Evolutionary conservation across 2,329 filamentous ascomycete species (phyloP), one percentile per base, ranked within the genome.

Genomic region (Botrytis squamosa): DNA sequence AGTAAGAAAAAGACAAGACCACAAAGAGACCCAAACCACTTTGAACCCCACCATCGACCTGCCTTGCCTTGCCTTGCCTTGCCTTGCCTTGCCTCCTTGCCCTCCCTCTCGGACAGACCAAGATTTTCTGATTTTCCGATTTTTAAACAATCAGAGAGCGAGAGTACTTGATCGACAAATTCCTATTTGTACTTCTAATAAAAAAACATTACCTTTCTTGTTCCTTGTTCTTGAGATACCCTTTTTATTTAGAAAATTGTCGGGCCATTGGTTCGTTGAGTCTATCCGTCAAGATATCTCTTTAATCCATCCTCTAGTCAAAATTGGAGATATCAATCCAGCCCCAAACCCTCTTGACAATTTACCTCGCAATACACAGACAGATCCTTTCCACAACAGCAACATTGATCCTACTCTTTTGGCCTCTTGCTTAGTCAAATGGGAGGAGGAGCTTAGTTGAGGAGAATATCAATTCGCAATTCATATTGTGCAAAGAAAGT

Each of bases 41-140:
- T 67, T 40, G 33, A 67, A 67, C 65, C 65, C 65, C 46, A 67
- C 65, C 22, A 67, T 67, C 14, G 10, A 67, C 60, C 49, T 55
- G 49, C 25, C 22, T 8, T 46, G 44, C 18, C 52, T 29, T 29
- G 6, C 36, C n/a, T n/a, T n/a, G n/a, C n/a, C 36, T 6, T 36
- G 36, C 36, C 36, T 36, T 29, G 29, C 36, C 22, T 52, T 20
- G 14, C 29, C 49, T 55, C 49, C 25, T n/a, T 29, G 25, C 44
- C 46, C n/a, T 25, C 44, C 46, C n/a, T 25, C 14, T 38, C n/a
- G 44, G 38, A 52, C 38, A 6, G 49, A 67, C 64, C 44, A 67
- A 52, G 64, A 33, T 66, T 66, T 66, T 52, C 20, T 3, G 18
- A 33, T 36, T 66, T 66, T 52, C 20, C 1, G 18, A 33, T 36